These are phyloP conservation scores for Tolypocladium album DNA, from an alignment of 2,329 filamentous ascomycete species.

Conservation along the genomic window DNA sequence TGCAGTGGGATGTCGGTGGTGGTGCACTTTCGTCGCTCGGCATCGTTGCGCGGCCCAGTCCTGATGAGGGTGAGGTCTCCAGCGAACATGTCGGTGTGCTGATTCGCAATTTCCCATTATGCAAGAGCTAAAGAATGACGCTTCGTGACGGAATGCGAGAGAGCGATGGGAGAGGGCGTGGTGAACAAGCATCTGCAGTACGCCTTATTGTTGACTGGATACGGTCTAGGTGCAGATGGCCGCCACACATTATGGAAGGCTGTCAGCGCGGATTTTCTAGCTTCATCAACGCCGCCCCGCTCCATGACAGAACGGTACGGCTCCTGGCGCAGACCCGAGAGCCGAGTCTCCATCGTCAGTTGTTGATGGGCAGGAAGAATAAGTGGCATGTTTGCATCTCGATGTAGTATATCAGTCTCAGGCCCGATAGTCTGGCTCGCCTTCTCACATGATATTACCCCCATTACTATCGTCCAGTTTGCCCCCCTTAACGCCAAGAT, in stretches of 20 bases:
- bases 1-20: neutral
- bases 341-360: no score
- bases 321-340: no score
- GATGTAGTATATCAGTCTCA: neutral
- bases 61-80: constrained; percentile 16
- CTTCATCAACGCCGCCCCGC: no score
- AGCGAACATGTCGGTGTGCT: constrained; percentile 12
- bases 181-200: neutral
- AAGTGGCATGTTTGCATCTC: neutral
- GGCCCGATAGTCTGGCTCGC: neutral
- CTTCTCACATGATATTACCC: neutral
- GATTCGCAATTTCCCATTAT: no score
- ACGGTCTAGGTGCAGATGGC: neutral
- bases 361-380: neutral
- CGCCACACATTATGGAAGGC: neutral
- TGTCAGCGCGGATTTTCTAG: no score
- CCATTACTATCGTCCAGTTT: neutral
- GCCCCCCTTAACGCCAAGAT: neutral
- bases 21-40: neutral
- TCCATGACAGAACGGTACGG: no score
- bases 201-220: neutral
- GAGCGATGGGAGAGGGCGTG: neutral
- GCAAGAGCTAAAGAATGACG: neutral
- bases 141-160: neutral
- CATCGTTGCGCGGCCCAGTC: neutral